phyloP scores from a whole-genome alignment of 768 basidiomycete genomes.

The Boletus rubescentipes region DNA sequence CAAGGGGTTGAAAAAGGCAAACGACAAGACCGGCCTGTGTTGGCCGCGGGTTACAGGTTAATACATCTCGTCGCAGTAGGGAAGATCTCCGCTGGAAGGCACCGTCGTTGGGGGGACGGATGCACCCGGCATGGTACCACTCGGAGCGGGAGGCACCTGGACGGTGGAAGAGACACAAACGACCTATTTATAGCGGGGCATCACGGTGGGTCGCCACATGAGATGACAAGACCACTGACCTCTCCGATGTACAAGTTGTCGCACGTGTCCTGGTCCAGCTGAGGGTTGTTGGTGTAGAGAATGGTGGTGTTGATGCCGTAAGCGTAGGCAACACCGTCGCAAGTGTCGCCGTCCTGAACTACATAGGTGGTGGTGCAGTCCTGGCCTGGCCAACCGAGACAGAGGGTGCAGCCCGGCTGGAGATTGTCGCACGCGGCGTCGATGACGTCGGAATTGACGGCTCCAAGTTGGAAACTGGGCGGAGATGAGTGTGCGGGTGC shows the following conservation, averaged over 20 bases:
- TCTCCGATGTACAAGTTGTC: conserved; percentile 74
- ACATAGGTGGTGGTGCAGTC: conserved; percentile 66
- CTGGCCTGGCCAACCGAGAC: conserved; percentile 56
- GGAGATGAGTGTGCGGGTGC: not conserved
- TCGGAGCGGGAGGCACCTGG: conserved; percentile 44
- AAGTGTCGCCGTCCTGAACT: conserved; percentile 56
- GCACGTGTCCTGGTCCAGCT: conserved; percentile 50
- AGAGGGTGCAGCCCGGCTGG: conserved; percentile 46
- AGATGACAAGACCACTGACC: conserved; percentile 40
- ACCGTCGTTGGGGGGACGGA: conserved; percentile 35
- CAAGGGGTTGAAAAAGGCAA: not conserved
- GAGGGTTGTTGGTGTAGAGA: conserved; percentile 71
- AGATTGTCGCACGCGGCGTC: conserved; percentile 61
- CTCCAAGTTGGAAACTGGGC: conserved; percentile 72
- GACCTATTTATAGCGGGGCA: conserved; percentile 35
- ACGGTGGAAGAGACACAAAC: conserved; percentile 48
- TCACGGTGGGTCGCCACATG: not conserved
- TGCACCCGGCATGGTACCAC: conserved; percentile 28
- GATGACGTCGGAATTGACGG: conserved; percentile 53
- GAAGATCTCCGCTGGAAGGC: conserved; percentile 36
- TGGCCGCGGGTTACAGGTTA: conserved; percentile 10
- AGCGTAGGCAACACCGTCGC: conserved; percentile 45
- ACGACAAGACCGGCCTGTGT: conserved; percentile 30
- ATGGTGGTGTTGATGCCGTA: conserved; percentile 51
- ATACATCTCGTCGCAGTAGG: conserved; percentile 47